Base-by-base conservation (phyloP, 1,284 basidiomycete genomes). In the Naganishia cerealis region DNA sequence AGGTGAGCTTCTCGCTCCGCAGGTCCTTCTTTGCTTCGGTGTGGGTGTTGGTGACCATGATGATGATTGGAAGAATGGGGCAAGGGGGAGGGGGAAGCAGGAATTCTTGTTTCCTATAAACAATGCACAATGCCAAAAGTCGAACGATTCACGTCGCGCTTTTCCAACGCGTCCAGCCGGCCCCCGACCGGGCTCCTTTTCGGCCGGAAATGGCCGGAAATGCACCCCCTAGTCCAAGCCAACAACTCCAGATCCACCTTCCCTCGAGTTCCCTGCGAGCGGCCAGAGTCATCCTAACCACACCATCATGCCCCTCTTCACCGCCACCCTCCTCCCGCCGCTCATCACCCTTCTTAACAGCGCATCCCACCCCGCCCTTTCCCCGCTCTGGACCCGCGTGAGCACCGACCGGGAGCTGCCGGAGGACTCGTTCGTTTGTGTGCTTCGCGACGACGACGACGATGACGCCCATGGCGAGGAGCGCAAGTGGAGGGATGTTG, bases 1-100 rank as follows among this genome's bases (percentile, higher is more conserved):
- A 87, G 65, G 98, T 92, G 71, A 94, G 92, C 75, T 85, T 83
- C 74, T 86, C 86, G 72, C 90, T 86, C 71, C 94, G 90, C 73
- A 89, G 88, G 79, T 96, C 92, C 63, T 65, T 65, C 29, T 62
- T 54, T n/a, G 57, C 50, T 46, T 58, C 39, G 40, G 56, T 42
- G 39, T 58, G 48, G 36, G n/a, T 40, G 40, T 48, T 61, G 59
- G 54, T 54, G 50, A 54, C 50, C 61, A 63, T 63, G 36, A 38
- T 63, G 50, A 42, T 33, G 29, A 33, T 6, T 33, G 29, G 29
- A 6, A 33, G 29, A 6, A 33, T n/a, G n/a, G n/a, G n/a, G n/a
- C n/a, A 33, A 6, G 29, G 29, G 29, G 29, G 29, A 33, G 29
- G 29, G 29, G 29, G 2, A 6, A 6, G 3, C 29, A 6, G 29